Conservation (phyloP, 345 rosid species). For the Durio zibethinus region DNA sequence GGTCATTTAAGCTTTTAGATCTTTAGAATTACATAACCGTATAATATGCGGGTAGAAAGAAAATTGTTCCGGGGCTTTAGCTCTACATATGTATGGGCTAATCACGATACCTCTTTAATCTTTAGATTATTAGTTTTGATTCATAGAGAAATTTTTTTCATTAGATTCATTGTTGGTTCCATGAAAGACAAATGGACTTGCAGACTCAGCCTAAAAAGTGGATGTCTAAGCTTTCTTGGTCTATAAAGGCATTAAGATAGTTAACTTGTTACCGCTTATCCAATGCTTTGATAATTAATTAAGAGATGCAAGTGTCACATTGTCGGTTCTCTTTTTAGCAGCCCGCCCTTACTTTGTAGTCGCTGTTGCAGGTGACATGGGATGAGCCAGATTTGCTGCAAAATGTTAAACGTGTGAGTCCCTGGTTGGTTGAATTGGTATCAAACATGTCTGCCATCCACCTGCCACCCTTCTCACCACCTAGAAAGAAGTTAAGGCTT, state of each 20-base stretch:
- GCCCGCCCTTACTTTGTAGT: background rate
- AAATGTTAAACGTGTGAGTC: slow-evolving; percentile 82
- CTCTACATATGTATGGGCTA: background rate
- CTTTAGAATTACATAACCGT: background rate
- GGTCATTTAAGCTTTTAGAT: background rate
- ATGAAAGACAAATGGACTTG: background rate
- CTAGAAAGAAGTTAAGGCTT: slow-evolving; percentile 68
- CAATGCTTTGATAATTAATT: background rate
- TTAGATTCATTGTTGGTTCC: background rate
- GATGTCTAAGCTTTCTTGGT: background rate
- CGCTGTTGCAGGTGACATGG: slow-evolving; percentile 71
- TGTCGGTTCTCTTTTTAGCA: background rate
- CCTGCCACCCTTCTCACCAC: slow-evolving; percentile 74
- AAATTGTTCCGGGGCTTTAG: background rate
- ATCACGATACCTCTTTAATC: background rate
- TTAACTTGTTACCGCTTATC: background rate
- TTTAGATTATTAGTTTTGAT: background rate
- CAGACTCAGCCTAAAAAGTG: background rate
- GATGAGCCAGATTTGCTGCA: slow-evolving; percentile 95
- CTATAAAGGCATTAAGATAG: background rate
- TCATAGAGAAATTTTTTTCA: background rate
- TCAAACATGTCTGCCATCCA: slow-evolving; percentile 71
- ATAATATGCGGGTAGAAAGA: background rate
- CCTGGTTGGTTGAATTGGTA: slow-evolving; percentile 93
- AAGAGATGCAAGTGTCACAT: background rate